These are phyloP conservation scores for Cladosporium sp. DNA, from an alignment of 2,329 filamentous ascomycete genomes.

Conservation along the genomic window DNA sequence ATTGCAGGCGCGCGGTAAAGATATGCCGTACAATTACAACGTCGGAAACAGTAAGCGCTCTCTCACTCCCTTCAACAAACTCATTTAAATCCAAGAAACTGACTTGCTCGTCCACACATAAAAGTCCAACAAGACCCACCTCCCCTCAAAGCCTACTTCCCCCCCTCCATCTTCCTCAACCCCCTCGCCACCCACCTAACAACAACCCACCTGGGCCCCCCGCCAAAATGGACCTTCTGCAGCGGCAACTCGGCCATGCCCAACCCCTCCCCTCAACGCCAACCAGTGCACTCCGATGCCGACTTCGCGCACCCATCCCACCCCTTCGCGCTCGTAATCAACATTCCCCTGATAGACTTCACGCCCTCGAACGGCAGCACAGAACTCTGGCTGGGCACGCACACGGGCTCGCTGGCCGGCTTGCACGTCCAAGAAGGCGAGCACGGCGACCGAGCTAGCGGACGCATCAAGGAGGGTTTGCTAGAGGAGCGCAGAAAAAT, in stretches of 20 bases:
- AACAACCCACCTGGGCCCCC: conserved; percentile 50
- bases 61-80: too few relatives aligned
- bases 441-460: conserved; percentile 51
- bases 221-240: conserved; percentile 53
- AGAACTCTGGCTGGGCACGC: conserved; percentile 56
- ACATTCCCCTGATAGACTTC: conserved; percentile 50
- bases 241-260: conserved; percentile 55
- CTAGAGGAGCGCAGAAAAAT: conserved; percentile 36
- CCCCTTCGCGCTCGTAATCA: conserved; percentile 53
- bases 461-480: conserved; percentile 42
- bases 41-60: too few relatives aligned
- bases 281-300: conserved; percentile 56
- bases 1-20: too few relatives aligned
- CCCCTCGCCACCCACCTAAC: conserved; percentile 54
- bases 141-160: too few relatives aligned
- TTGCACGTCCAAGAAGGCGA: conserved; percentile 45
- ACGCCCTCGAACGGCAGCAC: conserved; percentile 52
- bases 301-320: conserved; percentile 53
- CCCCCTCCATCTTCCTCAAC: conserved; percentile 51
- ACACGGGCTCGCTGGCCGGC: conserved; percentile 29
- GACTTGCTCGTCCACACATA: too few relatives aligned
- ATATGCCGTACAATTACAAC: too few relatives aligned
- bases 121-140: too few relatives aligned
- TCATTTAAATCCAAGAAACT: too few relatives aligned
- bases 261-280: conserved; percentile 34